Base-by-base conservation (phyloP, 2,329 filamentous ascomycete genomes). In the Cercospora nicotianae region DNA sequence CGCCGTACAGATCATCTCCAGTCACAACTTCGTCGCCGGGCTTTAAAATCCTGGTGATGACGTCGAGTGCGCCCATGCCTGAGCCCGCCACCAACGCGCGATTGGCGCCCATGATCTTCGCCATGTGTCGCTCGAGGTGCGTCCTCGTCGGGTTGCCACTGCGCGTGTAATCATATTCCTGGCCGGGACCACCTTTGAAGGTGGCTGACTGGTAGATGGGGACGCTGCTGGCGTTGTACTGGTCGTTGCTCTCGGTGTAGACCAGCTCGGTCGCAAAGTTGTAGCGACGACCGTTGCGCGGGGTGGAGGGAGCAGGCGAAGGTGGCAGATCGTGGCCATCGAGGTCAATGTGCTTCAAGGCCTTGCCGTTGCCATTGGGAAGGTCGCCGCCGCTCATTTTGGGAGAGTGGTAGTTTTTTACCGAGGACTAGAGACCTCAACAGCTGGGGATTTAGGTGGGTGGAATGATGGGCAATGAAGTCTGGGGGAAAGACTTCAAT, bases 151-250 rank as follows among this genome's bases (percentile, higher is more conserved):
- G 95, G 79, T 99, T 99, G 66, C 95, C 95, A 39, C 94, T 98
- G 69, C 96, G 92, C 68, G 95, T 98, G 84, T 99, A 99, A 83
- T 99, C 95, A 81, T 98, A 99, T 81, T 98, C 94, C 77, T 87
- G 84, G 73, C 88, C 91, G 68, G 92, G 93, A 10, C 77, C 77
- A 39, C 98, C 95, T 83, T 99, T 99, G 85, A 99, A 99, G 42
- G 95, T 99, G 60, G 95, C 96, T 60, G 93, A 96, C 86, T 90
- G 95, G 81, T 99, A 99, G 78, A 99, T 98, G 64, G 95, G 95
- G 75, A 96, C 90, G 80, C 94, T 98, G 75, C 93, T 97, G 67
- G 95, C 88, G 77, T 96, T 96, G 84, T 98, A 97, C 83, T 99
- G 95, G 81, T 99, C 95, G 81, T 90, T 95, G 79, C 91, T 89